phyloP scores from a whole-genome alignment of 768 basidiomycete species.

The Mrakia gelida region DNA sequence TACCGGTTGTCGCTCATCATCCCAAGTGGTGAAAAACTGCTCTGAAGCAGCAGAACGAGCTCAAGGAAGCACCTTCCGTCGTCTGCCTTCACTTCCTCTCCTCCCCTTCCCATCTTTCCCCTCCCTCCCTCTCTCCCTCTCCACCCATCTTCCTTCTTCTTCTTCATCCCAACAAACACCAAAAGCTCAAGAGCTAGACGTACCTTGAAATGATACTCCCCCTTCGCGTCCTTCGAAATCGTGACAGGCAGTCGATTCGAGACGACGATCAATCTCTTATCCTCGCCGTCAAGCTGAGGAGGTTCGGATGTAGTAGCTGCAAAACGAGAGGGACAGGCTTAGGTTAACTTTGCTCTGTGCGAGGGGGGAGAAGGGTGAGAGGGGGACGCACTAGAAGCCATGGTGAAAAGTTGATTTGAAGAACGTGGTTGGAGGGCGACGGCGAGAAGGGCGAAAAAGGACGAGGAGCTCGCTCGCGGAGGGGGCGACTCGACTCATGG shows the following conservation, averaged over 20 bases:
- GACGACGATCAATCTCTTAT: conserved; percentile 80
- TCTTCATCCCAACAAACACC: neutral
- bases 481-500: too few relatives aligned
- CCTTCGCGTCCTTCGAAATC: conserved; percentile 84
- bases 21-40: neutral
- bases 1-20: neutral
- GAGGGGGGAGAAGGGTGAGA: neutral
- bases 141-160: neutral
- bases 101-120: neutral
- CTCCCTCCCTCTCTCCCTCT: neutral
- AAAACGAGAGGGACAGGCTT: neutral
- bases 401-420: neutral
- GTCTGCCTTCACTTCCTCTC: neutral
- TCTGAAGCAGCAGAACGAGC: neutral
- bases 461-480: neutral
- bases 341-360: too few relatives aligned
- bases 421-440: neutral
- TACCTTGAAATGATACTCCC: conserved; percentile 82
- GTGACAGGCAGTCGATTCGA: conserved; percentile 93
- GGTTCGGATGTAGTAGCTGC: neutral
- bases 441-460: neutral
- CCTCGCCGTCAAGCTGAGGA: neutral
- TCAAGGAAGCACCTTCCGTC: neutral
- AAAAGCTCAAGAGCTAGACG: conserved; percentile 11
- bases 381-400: neutral